Conservation (phyloP, 306 rosid species). For the Malus asiatica region DNA sequence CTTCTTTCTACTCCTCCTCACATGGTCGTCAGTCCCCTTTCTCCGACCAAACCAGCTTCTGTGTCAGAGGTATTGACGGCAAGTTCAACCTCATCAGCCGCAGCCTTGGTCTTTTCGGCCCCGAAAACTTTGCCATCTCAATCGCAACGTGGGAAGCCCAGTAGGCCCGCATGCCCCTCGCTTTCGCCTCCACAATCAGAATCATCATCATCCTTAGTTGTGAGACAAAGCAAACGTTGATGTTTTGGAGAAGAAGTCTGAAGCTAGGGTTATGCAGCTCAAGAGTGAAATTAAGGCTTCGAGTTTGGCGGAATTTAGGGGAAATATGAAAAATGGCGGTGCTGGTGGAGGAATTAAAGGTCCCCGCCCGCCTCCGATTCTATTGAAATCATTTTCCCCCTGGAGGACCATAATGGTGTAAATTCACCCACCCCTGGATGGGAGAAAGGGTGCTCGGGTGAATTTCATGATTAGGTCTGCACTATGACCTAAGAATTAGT, state of each 20-base stretch:
- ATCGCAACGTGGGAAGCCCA: conserved; percentile 51
- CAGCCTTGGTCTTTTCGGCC: conserved; percentile 49
- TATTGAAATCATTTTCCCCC: conserved; percentile 22
- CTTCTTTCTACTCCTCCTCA: neutral
- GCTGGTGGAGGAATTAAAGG: conserved; percentile 32
- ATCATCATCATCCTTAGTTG: neutral
- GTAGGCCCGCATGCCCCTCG: conserved; percentile 10
- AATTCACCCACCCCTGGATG: neutral
- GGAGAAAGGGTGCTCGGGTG: neutral
- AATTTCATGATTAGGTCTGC: neutral
- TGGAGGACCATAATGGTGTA: neutral
- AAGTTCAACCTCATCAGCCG: conserved; percentile 48
- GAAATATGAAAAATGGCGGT: neutral
- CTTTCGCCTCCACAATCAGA: neutral
- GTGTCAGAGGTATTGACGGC: conserved; percentile 42
- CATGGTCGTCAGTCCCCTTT: conserved; percentile 3
- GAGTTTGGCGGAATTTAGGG: neutral
- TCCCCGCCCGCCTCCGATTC: conserved; percentile 34
- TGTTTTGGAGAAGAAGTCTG: neutral
- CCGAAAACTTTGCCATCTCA: conserved; percentile 51
- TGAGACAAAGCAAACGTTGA: neutral
- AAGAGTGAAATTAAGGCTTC: neutral
- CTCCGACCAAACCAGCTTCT: conserved; percentile 25
- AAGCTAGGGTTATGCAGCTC: conserved; percentile 5
- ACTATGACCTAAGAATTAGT: neutral